Base-by-base conservation (phyloP, 805 yeast species). In the Barnettozyma pratensis region DNA sequence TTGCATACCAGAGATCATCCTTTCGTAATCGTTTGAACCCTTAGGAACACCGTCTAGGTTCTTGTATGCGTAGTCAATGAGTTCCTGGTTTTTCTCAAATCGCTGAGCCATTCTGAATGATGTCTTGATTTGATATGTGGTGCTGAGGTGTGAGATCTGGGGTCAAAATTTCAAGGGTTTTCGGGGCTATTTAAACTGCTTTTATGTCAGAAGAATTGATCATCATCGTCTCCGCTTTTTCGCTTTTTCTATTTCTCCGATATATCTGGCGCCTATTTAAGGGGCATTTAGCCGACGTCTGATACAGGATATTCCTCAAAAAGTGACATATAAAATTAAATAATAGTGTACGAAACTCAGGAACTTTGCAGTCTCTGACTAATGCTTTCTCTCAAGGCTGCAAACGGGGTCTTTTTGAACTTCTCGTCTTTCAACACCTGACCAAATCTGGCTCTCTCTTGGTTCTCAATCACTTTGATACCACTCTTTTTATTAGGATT, bases 341-440 rank as follows among this genome's bases (percentile, higher is more conserved):
- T 19, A 19, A 19, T 19, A 19, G 19, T 19, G 19, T 8, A 11
- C 11, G 34, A 31, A 11, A 31, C 11, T 31, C 34, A 31, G 34
- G 34, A 31, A 11, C 34, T 44, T 19, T 55, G 40, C 12, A 54
- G 37, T 48, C 61, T 56, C 34, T 49, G 51, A 4, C 52, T 44
- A 38, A 80, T 79, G n/a, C 83, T 82, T 44, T 75, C 77, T 60
- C 76, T 81, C 55, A 87, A 70, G 3, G 90, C 77, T 37, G 73
- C 73, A 60, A 87, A 86, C 3, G 91, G 88, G 35, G 79, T 75
- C 46, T 69, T 63, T 65, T 81, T 75, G 55, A 83, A 85, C 28
- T 67, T 64, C 37, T 72, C 62, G 56, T 83, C 79, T 45, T 73
- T 74, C 50, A 87, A 65, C 4, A 85, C 79, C 37, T 70, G 65